Evolutionary conservation across 1,139 yeast genomes (phyloP), one percentile per base, ranked within the genome.

Genomic region (Scheffersomyces quercinus): DNA sequence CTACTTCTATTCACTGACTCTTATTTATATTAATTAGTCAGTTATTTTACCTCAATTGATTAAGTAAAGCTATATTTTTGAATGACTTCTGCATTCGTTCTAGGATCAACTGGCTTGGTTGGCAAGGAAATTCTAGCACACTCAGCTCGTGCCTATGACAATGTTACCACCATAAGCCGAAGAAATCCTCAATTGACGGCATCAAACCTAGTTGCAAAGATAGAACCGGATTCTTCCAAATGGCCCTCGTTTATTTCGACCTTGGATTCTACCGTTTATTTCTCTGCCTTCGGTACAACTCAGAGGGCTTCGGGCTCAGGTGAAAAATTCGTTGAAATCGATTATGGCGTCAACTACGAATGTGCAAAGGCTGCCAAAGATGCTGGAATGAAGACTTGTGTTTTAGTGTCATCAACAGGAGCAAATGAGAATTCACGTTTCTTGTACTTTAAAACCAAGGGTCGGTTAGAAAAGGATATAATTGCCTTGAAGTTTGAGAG

Each of bases 211-310:
- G 55, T 56, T 13, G 45, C 68, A 5, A 47, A 72, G 1, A 57
- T 73, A 31, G 77, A 75, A 39, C 47, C 58, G 7, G 76, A 79
- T 41, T 48, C 68, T 10, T 46, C 46, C 1, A 63, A 68, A 36
- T 82, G 86, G 85, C 60, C 61, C 1, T 60, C 49, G 6, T 43
- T 58, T 9, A 60, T 69, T 36, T 49, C 38, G 15, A 42, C 49
- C 14, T 43, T 45, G 36, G 48, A 32, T 51, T 58, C 58, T 46
- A 60, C 60, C 20, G 61, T 71, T 0, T 71, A 80, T 45, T 77
- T 83, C 50, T 78, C 88, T 1, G 81, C 83, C 0, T 76, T 88
- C 53, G 95, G 90, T n/a, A 85, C 96, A n/a, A 88, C 95, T 1
- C 72, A 76, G 41, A 83, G 77, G 1, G 73, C 67, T 13, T 95